phyloP scores from a whole-genome alignment of 2,329 filamentous ascomycete species.

The Lecanosticta acicola region DNA sequence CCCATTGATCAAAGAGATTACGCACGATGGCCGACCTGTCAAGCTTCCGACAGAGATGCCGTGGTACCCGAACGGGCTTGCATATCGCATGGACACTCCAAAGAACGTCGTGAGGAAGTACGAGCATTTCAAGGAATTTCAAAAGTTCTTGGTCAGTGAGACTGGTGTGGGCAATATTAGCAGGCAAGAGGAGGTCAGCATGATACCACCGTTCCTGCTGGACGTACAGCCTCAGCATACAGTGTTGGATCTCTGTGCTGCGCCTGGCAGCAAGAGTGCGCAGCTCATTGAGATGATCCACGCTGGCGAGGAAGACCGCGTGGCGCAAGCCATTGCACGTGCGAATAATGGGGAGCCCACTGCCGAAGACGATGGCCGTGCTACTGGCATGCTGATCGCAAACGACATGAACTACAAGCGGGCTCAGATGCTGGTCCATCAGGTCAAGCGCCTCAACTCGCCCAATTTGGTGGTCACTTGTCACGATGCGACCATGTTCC shows the following conservation, averaged over 20 bases:
- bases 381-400: slow-evolving; percentile 86
- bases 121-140: slow-evolving; percentile 88
- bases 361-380: slow-evolving; percentile 67
- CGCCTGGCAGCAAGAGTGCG: slow-evolving; percentile 92
- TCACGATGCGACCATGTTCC: slow-evolving; percentile 93
- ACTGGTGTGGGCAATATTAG: slow-evolving; percentile 96
- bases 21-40: slow-evolving; percentile 74
- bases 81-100: slow-evolving; percentile 96
- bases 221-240: slow-evolving; percentile 87
- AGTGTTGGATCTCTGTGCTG: slow-evolving; percentile 91
- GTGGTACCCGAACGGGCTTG: slow-evolving; percentile 93
- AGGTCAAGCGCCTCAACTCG: slow-evolving; percentile 93
- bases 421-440: slow-evolving; percentile 93
- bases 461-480: slow-evolving; percentile 96
- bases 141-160: slow-evolving; percentile 96
- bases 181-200: slow-evolving; percentile 94
- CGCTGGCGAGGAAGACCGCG: slow-evolving; percentile 80
- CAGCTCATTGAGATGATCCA: slow-evolving; percentile 95
- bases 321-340: slow-evolving; percentile 62
- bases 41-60: slow-evolving; percentile 73
- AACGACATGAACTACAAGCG: slow-evolving; percentile 97
- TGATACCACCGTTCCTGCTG: slow-evolving; percentile 94
- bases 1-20: slow-evolving; percentile 79
- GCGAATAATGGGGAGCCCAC: slow-evolving; percentile 45
- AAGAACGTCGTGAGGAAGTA: slow-evolving; percentile 95